Base-by-base conservation (phyloP, 495 filamentous ascomycete species). In the Talaromyces stipitatus region DNA sequence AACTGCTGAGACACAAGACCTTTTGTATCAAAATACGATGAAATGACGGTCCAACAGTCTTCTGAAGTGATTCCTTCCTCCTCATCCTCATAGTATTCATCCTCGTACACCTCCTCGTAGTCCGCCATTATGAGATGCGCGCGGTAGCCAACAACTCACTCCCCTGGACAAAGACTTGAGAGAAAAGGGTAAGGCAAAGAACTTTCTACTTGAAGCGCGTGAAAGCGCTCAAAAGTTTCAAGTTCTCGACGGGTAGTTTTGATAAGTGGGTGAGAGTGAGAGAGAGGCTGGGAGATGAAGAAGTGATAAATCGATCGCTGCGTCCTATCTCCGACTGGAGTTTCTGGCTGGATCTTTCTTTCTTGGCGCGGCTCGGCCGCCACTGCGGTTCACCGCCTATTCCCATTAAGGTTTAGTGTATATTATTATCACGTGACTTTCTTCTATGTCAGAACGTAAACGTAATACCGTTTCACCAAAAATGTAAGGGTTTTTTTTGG, bases 1-100 rank as follows among this genome's bases (percentile, higher is more conserved):
- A 97, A 82, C 74, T 99, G 94, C 69, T 97, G 95, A 3, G 95
- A 95, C 10, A 97, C 95, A 20, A 99, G 82, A 63, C 95, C 92
- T 73, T 97, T 97, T 46, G 78, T 76, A 58, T 96, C 90, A 74
- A 99, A 97, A 76, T 97, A 97, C 1, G 95, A 86, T 26, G 87
- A 88, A 67, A 99, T 96, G 64, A 97, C 95, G 46, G 86, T 87
- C 94, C 94, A 99, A 74, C 90, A 95, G 69, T 97, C 94, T 72
- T 97, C 94, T 43, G 92, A 89, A 33, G 76, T 83, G 58, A 84
- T 79, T 46, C 81, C 78, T 54, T 87, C 82, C 54, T 92, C 87
- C 50, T 86, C 84, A 58, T 84, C 86, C 59, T 85, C 79, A 55
- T 80, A 79, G 58, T 76, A 77, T 56, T 76, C 74, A 53, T 81